These are phyloP conservation scores for Annulohypoxylon truncatum DNA, from an alignment of 2,329 filamentous ascomycete species.

Conservation along the genomic window DNA sequence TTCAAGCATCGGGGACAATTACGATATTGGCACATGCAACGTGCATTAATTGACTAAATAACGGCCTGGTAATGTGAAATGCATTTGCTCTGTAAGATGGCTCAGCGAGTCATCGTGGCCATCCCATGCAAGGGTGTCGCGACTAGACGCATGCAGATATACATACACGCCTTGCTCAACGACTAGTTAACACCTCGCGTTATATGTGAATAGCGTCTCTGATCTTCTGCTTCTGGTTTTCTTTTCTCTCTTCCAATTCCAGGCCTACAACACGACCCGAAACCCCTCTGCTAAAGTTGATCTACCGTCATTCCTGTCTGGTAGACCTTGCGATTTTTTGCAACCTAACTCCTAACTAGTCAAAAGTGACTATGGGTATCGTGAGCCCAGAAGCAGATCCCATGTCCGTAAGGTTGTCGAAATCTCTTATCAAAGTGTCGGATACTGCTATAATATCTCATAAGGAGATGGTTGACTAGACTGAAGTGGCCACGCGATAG, in stretches of 20 bases:
- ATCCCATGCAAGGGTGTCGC: slow-evolving; percentile 14
- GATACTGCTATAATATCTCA: slow-evolving; percentile 18
- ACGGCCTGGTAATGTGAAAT: slow-evolving; percentile 8
- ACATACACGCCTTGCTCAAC: slow-evolving; percentile 14
- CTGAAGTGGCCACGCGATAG: slow-evolving; percentile 27
- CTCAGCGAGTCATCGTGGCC: background rate
- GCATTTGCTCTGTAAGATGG: slow-evolving; percentile 15
- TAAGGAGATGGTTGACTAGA: slow-evolving; percentile 27
- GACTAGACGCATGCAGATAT: slow-evolving; percentile 9
- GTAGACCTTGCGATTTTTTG: slow-evolving; percentile 27
- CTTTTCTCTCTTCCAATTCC: slow-evolving; percentile 12
- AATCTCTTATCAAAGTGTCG: slow-evolving; percentile 23
- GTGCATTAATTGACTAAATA: slow-evolving; percentile 24
- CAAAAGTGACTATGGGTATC: slow-evolving; percentile 36
- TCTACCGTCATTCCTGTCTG: slow-evolving; percentile 26
- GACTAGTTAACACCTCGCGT: slow-evolving; percentile 20
- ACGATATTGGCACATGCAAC: background rate
- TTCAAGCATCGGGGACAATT: background rate
- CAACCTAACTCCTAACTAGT: slow-evolving; percentile 23
- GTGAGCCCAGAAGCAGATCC: slow-evolving; percentile 35
- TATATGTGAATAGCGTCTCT: slow-evolving; percentile 16
- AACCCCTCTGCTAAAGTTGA: slow-evolving; percentile 18
- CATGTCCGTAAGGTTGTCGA: slow-evolving; percentile 29
- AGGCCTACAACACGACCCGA: background rate
- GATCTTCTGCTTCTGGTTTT: slow-evolving; percentile 12